Evolutionary conservation across 345 rosid genomes (phyloP).

Genomic region (Pelargonium nanum): DNA sequence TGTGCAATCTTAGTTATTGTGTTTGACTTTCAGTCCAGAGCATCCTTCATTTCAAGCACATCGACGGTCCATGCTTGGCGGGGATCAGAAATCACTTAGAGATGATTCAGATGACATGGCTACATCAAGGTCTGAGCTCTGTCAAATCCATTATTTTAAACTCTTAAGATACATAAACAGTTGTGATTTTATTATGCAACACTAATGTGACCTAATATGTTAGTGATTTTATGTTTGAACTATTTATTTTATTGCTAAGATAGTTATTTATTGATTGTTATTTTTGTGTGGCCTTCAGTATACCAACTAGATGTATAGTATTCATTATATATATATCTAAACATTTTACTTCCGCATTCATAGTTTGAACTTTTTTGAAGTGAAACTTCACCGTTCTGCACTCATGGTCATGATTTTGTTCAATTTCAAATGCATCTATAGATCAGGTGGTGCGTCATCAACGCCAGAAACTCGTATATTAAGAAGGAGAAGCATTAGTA

Average conservation of each 20-base stretch:
- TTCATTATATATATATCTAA: too few species aligned
- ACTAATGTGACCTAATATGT: too few species aligned
- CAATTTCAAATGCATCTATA: conserved; percentile 25
- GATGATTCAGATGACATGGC: conserved; percentile 49
- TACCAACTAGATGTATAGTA: too few species aligned
- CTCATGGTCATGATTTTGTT: background rate
- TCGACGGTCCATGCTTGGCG: conserved; percentile 74
- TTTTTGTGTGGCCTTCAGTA: too few species aligned
- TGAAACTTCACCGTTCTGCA: background rate
- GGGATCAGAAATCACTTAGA: conserved; percentile 52
- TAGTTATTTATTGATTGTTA: too few species aligned
- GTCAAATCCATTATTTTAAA: too few species aligned
- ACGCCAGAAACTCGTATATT: conserved; percentile 69
- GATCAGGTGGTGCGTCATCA: conserved; percentile 66
- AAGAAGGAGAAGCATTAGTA: conserved; percentile 96
- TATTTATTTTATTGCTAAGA: too few species aligned
- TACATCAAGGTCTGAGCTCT: conserved; percentile 49
- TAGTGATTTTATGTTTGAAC: too few species aligned
- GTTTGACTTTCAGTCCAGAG: conserved; percentile 59
- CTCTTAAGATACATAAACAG: too few species aligned
- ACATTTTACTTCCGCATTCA: background rate
- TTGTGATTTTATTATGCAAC: too few species aligned
- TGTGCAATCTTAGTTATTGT: background rate
- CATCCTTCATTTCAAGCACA: conserved; percentile 73
- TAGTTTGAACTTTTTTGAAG: background rate